Base-by-base conservation (phyloP, 2,329 filamentous ascomycete genomes). In the Colletotrichum spinosum region DNA sequence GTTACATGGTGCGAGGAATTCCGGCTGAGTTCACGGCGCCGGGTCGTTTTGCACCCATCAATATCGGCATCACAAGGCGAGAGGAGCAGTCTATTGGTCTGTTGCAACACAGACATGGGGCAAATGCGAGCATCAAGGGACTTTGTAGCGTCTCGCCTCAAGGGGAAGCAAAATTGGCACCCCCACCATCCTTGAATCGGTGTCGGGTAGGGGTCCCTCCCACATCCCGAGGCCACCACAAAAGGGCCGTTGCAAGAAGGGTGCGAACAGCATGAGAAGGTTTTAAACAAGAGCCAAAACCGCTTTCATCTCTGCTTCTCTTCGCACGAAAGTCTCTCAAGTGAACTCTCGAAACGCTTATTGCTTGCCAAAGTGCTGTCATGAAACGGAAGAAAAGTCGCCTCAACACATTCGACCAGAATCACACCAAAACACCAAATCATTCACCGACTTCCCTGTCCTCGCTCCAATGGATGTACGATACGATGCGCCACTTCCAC, bases 361-460 rank as follows among this genome's bases (percentile, higher is more conserved):
- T 53, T 57, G 10, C 57, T 39, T 55, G 49, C 50, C 41, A 55
- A 44, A 48, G 38, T 17, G 42, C 46, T 37, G 25, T 51, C 46
- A 48, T 35, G 46, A 11, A n/a, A 44, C 8, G 41, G 10, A 44
- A 10, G 17, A 52, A 15, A 39, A 55, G 34, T 12, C 48, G 7
- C n/a, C 38, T 58, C 55, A 38, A 58, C 55, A 13, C 42, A 15
- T n/a, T 44, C 42, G 25, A 25, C 25, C 25, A 15, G 13, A 15
- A 44, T 13, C 42, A 13, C 13, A 44, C 42, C n/a, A 45, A 13
- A 34, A 9, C 45, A 12, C 12, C 46, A 41, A 38, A 52, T 71
- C 78, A 86, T 72, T 87, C 84, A 13, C 84, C 84, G 17, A 86
- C 83, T 70, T 87, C 85, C 6, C 85, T 78, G 71, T 87, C 85